Conservation (phyloP, 495 filamentous ascomycete genomes). For the Jackrogersella multiformis region DNA sequence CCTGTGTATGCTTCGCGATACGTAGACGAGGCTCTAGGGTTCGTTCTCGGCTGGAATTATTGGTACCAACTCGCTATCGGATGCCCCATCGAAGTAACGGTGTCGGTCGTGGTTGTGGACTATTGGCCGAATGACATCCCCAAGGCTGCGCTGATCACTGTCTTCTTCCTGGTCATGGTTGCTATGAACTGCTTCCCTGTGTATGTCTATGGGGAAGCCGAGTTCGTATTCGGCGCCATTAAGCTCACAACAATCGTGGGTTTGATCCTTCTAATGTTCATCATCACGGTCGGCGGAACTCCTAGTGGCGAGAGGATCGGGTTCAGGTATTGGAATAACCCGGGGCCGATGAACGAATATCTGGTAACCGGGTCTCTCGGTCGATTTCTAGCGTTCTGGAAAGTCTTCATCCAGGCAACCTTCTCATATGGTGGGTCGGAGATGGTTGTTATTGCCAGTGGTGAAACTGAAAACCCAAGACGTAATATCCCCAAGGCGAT, state of each 20-base stretch:
- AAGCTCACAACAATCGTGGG: constrained; percentile 73
- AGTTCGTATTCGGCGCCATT: constrained; percentile 67
- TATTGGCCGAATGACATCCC: constrained; percentile 59
- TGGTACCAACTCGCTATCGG: constrained; percentile 50
- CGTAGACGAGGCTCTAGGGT: constrained; percentile 74
- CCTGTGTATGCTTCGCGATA: constrained; percentile 72
- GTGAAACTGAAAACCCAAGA: constrained; percentile 76
- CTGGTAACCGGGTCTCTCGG: constrained; percentile 60
- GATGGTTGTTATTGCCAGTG: constrained; percentile 72
- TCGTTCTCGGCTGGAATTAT: constrained; percentile 77
- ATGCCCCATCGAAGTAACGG: constrained; percentile 52
- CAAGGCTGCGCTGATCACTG: constrained; percentile 61
- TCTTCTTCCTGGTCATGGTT: constrained; percentile 56
- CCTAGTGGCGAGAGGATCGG: constrained; percentile 65
- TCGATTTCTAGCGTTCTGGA: constrained; percentile 68
- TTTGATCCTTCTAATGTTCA: constrained; percentile 73
- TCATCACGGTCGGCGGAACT: constrained; percentile 70
- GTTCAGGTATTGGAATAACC: constrained; percentile 73
- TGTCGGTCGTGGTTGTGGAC: constrained; percentile 53
- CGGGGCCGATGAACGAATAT: constrained; percentile 74
- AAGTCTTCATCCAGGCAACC: constrained; percentile 67
- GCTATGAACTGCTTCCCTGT: constrained; percentile 48
- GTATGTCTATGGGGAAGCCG: constrained; percentile 66
- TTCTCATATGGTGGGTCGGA: constrained; percentile 67
- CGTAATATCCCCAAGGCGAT: constrained; percentile 76